Evolutionary conservation across 768 basidiomycete genomes (phyloP).

Genomic region (Lactarius tabidus): DNA sequence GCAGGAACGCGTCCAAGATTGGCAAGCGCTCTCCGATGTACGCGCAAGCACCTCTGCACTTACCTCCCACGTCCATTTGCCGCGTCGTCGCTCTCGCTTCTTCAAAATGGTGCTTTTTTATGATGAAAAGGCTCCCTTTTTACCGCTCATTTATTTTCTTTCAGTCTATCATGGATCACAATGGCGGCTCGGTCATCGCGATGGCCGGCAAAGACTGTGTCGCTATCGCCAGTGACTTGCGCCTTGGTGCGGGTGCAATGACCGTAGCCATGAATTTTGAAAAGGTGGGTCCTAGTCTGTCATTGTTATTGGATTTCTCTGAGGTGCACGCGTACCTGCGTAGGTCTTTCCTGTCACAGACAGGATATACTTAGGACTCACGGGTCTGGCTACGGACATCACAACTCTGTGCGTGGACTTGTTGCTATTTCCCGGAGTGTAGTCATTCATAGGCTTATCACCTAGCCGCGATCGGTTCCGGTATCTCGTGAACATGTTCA

Average conservation of each 20-base stretch:
- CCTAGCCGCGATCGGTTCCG: constrained; percentile 83
- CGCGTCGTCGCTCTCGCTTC: background rate
- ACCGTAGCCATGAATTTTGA: constrained; percentile 91
- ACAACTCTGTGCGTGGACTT: constrained; percentile 67
- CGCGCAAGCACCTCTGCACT: constrained; percentile 13
- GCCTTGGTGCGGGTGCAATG: constrained; percentile 83
- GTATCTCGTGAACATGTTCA: constrained; percentile 97
- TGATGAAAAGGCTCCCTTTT: background rate
- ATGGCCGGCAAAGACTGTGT: constrained; percentile 99
- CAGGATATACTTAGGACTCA: constrained; percentile 84
- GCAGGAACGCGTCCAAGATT: constrained; percentile 4
- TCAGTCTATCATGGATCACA: constrained; percentile 87
- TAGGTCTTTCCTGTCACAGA: constrained; percentile 95
- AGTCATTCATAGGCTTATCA: background rate
- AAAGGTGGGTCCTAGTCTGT: constrained; percentile 53
- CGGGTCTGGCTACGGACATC: constrained; percentile 92
- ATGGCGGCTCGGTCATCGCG: constrained; percentile 98
- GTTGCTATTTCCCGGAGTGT: too few species aligned
- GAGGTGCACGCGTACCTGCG: constrained; percentile 24
- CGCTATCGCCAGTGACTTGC: constrained; percentile 93
- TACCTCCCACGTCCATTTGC: constrained; percentile 12
- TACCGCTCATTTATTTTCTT: background rate
- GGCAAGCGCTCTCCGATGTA: constrained; percentile 1
- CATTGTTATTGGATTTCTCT: background rate
- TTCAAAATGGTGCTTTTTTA: constrained; percentile 21